Conservation (phyloP, 2,329 filamentous ascomycete genomes). For the Fusarium pilosicola region DNA sequence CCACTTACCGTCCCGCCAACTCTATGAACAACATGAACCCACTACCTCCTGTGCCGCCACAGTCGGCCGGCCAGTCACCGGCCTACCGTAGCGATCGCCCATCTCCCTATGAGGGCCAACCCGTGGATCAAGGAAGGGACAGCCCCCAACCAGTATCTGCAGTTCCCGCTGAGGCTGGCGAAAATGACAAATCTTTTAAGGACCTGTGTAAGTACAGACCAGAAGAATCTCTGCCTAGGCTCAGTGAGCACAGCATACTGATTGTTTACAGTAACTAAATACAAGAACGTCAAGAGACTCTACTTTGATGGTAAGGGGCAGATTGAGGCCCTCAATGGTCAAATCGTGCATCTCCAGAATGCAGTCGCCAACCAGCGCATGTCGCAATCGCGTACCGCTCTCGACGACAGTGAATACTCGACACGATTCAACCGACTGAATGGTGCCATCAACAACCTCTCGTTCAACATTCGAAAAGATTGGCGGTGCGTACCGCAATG, state of each 20-base stretch:
- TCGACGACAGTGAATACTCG: slow-evolving; percentile 94
- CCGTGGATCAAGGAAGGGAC: slow-evolving; percentile 61
- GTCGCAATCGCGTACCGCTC: slow-evolving; percentile 90
- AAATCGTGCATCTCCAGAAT: slow-evolving; percentile 95
- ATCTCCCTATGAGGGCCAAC: slow-evolving; percentile 57
- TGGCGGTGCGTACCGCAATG: slow-evolving; percentile 86
- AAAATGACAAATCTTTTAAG: slow-evolving; percentile 66
- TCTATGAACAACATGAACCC: slow-evolving; percentile 55
- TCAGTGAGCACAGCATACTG: slow-evolving; percentile 1
- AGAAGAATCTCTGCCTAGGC: not conserved
- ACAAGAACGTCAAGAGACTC: slow-evolving; percentile 96
- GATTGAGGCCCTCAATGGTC: slow-evolving; percentile 85
- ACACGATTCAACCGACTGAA: slow-evolving; percentile 91
- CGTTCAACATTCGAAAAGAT: slow-evolving; percentile 95
- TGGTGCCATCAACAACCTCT: slow-evolving; percentile 91
- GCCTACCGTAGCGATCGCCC: slow-evolving; percentile 55
- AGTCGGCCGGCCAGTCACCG: slow-evolving; percentile 44
- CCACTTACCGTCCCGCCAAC: slow-evolving; percentile 64
- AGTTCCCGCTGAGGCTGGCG: slow-evolving; percentile 50
- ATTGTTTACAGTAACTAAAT: slow-evolving; percentile 79
- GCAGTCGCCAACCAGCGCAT: slow-evolving; percentile 96
- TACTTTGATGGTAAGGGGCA: slow-evolving; percentile 96
- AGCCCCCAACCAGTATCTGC: slow-evolving; percentile 63
- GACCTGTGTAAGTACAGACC: slow-evolving; percentile 60
- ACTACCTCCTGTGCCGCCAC: slow-evolving; percentile 53